Conservation (phyloP, 768 basidiomycete genomes). For the Lenzites betulinus region DNA sequence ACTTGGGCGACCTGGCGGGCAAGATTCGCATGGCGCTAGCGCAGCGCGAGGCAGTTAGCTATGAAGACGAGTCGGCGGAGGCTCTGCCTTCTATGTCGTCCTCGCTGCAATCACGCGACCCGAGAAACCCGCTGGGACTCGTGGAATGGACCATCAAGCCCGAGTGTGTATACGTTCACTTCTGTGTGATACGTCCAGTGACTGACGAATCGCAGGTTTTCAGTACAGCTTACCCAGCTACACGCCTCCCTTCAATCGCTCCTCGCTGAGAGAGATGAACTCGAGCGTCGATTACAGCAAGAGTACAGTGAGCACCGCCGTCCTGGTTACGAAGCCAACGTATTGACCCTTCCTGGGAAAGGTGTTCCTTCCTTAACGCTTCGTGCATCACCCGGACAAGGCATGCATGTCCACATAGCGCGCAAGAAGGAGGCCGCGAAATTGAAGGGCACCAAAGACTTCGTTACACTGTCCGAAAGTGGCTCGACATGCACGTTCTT, state of each 20-base stretch:
- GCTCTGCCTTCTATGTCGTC: constrained; percentile 15
- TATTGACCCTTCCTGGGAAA: constrained; percentile 29
- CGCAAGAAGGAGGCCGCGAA: constrained; percentile 62
- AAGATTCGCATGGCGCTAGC: constrained; percentile 46
- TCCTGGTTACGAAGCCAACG: background rate
- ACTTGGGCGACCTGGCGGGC: constrained; percentile 52
- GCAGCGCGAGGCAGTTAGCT: constrained; percentile 4
- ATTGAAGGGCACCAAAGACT: constrained; percentile 49
- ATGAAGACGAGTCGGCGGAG: background rate
- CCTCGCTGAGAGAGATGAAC: constrained; percentile 44
- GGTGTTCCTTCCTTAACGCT: constrained; percentile 75
- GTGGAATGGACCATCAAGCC: constrained; percentile 65
- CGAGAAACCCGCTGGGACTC: constrained; percentile 26
- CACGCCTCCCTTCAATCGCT: constrained; percentile 51
- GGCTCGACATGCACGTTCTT: constrained; percentile 71
- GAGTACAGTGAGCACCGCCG: constrained; percentile 49
- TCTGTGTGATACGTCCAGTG: background rate
- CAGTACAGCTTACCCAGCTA: constrained; percentile 49
- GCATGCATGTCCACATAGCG: constrained; percentile 74
- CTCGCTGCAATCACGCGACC: constrained; percentile 26
- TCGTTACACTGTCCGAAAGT: constrained; percentile 62
- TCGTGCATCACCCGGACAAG: constrained; percentile 65
- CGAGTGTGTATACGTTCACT: constrained; percentile 43
- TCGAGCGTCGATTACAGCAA: constrained; percentile 57
- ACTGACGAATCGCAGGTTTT: constrained; percentile 49